These are phyloP conservation scores for Lyophyllum atratum DNA, from an alignment of 768 basidiomycete genomes.

Conservation along the genomic window DNA sequence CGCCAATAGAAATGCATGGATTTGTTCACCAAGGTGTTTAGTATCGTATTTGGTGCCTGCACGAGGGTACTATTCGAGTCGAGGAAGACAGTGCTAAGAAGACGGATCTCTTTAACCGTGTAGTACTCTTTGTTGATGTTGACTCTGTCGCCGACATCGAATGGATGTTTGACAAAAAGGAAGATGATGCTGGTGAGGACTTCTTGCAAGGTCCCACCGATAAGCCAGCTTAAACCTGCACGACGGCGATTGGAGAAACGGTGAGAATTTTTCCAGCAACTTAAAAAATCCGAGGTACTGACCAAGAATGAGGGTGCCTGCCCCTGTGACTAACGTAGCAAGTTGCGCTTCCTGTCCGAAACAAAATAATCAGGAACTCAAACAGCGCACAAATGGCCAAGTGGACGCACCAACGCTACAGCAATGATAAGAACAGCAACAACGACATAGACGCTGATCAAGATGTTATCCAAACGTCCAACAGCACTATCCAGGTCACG, in stretches of 20 bases:
- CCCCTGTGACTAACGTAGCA: conserved; percentile 73
- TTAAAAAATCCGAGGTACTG: conserved; percentile 14
- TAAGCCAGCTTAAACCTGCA: conserved; percentile 82
- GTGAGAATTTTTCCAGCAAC: neutral
- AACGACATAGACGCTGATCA: conserved; percentile 79
- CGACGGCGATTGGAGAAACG: neutral
- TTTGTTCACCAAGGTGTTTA: conserved; percentile 59
- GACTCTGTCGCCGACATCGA: conserved; percentile 81
- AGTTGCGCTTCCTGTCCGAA: conserved; percentile 65
- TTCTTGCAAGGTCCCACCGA: conserved; percentile 79
- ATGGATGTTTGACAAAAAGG: conserved; percentile 85
- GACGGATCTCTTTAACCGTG: conserved; percentile 86
- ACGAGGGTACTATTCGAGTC: conserved; percentile 60
- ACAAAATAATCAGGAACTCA: neutral
- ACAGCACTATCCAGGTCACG: conserved; percentile 89
- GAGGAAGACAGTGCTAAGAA: conserved; percentile 76
- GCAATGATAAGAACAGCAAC: conserved; percentile 78
- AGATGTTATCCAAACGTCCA: conserved; percentile 80
- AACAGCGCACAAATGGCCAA: conserved; percentile 9
- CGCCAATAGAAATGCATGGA: neutral
- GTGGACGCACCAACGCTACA: conserved; percentile 63
- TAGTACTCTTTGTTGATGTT: conserved; percentile 53
- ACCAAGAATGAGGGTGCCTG: conserved; percentile 61
- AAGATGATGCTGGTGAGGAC: conserved; percentile 88
- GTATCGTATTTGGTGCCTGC: conserved; percentile 69